phyloP scores from a whole-genome alignment of 768 basidiomycete species.

The Mycena epipterygia region DNA sequence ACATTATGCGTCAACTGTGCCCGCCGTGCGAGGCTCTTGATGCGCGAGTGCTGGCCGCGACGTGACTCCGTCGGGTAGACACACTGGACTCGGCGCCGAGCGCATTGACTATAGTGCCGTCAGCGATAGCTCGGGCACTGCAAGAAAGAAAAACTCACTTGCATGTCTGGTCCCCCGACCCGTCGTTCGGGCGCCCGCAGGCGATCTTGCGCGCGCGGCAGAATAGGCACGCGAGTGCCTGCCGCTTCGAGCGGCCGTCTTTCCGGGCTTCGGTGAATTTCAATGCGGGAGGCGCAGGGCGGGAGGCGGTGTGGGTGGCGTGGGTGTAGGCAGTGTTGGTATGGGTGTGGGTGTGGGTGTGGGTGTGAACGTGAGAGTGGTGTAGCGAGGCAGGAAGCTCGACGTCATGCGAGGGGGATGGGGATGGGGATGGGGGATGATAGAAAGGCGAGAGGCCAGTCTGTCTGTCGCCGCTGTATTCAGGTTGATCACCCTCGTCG shows the following conservation, averaged over 20 bases:
- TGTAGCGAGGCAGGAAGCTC: not conserved
- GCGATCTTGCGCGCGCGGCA: slow-evolving; percentile 24
- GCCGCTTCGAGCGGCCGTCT: slow-evolving; percentile 14
- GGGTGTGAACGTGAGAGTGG: not conserved
- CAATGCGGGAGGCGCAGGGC: not conserved
- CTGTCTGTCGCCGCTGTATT: not conserved
- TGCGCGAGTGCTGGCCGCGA: slow-evolving; percentile 22
- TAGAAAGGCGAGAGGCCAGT: slow-evolving; percentile 4
- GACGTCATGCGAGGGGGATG: not conserved
- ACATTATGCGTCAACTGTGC: not conserved
- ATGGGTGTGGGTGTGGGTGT: too few relatives aligned
- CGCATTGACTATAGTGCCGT: slow-evolving; percentile 9
- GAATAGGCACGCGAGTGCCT: slow-evolving; percentile 19
- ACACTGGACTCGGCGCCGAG: not conserved
- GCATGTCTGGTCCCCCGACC: not conserved
- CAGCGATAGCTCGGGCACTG: not conserved
- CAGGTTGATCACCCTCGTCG: not conserved
- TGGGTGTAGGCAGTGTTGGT: not conserved
- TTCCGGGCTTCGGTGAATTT: slow-evolving; percentile 16
- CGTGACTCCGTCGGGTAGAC: slow-evolving; percentile 16
- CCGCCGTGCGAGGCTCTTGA: slow-evolving; percentile 24
- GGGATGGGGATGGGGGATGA: not conserved
- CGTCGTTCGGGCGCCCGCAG: not conserved
- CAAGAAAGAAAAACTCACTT: slow-evolving; percentile 5
- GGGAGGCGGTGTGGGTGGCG: not conserved